Evolutionary conservation across 106 monocot species (phyloP), one percentile per base, ranked within the genome.

Genomic region (Platanthera zijinensis): DNA sequence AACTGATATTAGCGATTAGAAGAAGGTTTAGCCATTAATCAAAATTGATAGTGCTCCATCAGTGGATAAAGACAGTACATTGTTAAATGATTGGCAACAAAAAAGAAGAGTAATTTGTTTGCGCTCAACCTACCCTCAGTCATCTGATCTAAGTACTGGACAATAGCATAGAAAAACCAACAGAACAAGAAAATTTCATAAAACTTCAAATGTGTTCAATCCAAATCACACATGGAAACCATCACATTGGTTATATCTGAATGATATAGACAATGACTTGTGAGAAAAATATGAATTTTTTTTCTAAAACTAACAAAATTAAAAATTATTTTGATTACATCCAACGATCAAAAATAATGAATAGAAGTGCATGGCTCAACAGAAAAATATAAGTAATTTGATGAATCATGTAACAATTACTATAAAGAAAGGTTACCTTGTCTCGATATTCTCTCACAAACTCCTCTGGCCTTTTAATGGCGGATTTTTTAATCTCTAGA

Each of bases 401-500:
- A 75, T 8, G 28, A 1, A 14, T 54, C 75, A 75, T 74, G 3
- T 75, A 52, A 56, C 50, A 10, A 51, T 22, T 50, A 21, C 6
- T 2, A 18, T 22, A 10, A n/a, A 74, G 18, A 15, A 48, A 5
- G 8, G 4, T 85, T 82, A 95, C 95, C 66, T 91, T 93, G 17
- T 83, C 83, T 8, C 97, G 89, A 80, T 77, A 97, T 73, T 94
- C 94, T 78, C 84, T 87, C 39, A 97, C 84, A 49, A 91, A 94
- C 39, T 91, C 78, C 77, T 97, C 97, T 0, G 97, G 93, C 77
- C 82, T 84, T 81, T 94, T 97, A 46, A 97, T 88, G 49, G 75
- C 73, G 52, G 69, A 61, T 69, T 85, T 86, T 57, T 57, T 28
- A 21, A 49, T 71, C 8, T 85, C 85, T 48, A 78, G 79, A 49